Conservation (phyloP, 768 basidiomycete species). For the Sarcomyxa edulis region DNA sequence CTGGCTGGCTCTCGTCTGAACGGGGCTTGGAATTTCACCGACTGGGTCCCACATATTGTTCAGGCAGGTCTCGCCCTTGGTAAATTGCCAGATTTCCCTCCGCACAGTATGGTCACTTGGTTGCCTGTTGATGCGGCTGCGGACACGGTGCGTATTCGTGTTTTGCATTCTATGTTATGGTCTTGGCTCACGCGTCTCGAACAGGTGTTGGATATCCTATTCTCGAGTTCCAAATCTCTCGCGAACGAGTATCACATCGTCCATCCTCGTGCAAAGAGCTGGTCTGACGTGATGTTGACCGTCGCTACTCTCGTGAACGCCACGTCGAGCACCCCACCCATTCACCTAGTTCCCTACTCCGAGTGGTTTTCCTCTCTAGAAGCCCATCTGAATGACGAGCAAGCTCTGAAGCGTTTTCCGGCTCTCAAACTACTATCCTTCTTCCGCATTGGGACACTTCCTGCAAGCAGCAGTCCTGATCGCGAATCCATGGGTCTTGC, state of each 20-base stretch:
- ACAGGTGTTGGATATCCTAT: slow-evolving; percentile 27
- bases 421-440: slow-evolving; percentile 23
- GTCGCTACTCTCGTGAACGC: too few relatives aligned
- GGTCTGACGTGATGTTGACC: slow-evolving; percentile 14
- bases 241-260: slow-evolving; percentile 17
- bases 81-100: slow-evolving; percentile 23
- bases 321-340: slow-evolving; percentile 15
- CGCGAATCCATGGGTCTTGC: slow-evolving; percentile 18
- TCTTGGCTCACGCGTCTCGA: slow-evolving; percentile 23
- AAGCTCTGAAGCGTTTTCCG: too few relatives aligned
- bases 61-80: slow-evolving; percentile 20
- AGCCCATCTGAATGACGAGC: slow-evolving; percentile 6
- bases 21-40: slow-evolving; percentile 35
- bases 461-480: slow-evolving; percentile 8
- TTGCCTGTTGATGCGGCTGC: slow-evolving; percentile 25
- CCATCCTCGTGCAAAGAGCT: slow-evolving; percentile 20
- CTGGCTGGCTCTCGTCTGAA: slow-evolving; percentile 31
- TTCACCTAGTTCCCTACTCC: slow-evolving; percentile 24
- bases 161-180: slow-evolving; percentile 11
- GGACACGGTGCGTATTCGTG: slow-evolving; percentile 21
- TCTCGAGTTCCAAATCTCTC: too few relatives aligned
- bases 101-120: slow-evolving; percentile 19
- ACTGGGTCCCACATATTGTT: slow-evolving; percentile 40
- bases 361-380: slow-evolving; percentile 25
- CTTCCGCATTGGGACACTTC: slow-evolving; percentile 14